A percentile compares a stretch with the other conserved stretches of the same genome.
Evolutionary conservation across 768 basidiomycete genomes (phyloP).

Genomic region (Xerocomus brunneocitrinus): DNA sequence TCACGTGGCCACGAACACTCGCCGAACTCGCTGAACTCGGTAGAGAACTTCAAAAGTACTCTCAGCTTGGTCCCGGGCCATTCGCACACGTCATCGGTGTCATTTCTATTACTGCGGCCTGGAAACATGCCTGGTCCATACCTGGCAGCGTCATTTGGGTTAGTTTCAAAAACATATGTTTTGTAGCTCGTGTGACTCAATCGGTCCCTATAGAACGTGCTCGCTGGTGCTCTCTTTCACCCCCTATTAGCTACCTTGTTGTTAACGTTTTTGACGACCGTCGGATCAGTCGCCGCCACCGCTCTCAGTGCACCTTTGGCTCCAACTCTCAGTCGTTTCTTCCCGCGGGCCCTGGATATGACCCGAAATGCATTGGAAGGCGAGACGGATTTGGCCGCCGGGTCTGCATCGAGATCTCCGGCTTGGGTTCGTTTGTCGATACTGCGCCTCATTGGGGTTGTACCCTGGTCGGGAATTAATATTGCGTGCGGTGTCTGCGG

Average conservation of each 20-base stretch:
- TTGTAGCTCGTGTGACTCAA: constrained; percentile 14
- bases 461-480: constrained; percentile 97
- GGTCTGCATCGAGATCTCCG: constrained; percentile 34
- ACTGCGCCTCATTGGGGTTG: constrained; percentile 85
- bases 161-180: constrained; percentile 23
- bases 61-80: constrained; percentile 60
- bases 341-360: constrained; percentile 81
- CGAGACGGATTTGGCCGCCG: constrained; percentile 43
- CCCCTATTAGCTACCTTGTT: constrained; percentile 77
- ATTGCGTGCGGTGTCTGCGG: constrained; percentile 92
- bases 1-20: constrained; percentile 72
- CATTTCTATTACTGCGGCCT: constrained; percentile 77
- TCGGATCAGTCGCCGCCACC: constrained; percentile 82
- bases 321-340: constrained; percentile 73
- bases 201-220: constrained; percentile 63
- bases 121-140: constrained; percentile 98
- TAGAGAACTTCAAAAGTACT: constrained; percentile 71
- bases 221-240: constrained; percentile 82
- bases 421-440: constrained; percentile 86
- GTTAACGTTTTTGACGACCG: constrained; percentile 78
- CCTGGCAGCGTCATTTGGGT: constrained; percentile 93
- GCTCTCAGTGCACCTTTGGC: constrained; percentile 78
- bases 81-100: constrained; percentile 78
- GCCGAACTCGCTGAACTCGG: constrained; percentile 73
- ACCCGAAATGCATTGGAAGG: constrained; percentile 79